These are phyloP conservation scores for Coemansia sp. DNA, from an alignment of 192 early-diverging fungal genomes.

Conservation along the genomic window DNA sequence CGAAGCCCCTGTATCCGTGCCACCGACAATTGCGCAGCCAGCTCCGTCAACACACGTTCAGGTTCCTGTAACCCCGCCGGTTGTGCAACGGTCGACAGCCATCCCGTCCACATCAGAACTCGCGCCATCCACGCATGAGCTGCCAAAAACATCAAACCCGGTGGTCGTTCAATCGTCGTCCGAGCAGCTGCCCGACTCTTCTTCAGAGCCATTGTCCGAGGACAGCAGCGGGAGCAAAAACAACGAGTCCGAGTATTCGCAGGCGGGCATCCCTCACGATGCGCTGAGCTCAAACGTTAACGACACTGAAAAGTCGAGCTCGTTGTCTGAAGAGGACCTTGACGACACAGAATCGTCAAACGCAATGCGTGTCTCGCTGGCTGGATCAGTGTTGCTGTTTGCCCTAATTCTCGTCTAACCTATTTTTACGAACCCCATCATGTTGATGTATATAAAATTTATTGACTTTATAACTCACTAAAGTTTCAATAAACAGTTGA, in stretches of 20 bases:
- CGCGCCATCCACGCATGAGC: background rate
- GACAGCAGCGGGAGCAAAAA: background rate
- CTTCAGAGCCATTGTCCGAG: background rate
- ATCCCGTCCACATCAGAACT: background rate
- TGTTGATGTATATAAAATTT: slow-evolving; percentile 6
- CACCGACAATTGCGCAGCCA: background rate
- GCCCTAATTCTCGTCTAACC: background rate
- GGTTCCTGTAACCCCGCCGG: background rate
- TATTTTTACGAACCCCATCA: background rate
- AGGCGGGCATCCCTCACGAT: background rate
- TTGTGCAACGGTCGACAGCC: background rate
- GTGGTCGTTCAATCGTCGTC: background rate
- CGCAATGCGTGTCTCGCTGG: background rate
- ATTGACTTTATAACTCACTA: background rate
- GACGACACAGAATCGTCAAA: background rate
- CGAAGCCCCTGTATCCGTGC: background rate
- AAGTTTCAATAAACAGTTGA: background rate
- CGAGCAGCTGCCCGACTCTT: background rate
- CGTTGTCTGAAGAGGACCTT: background rate
- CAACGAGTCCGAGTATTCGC: background rate
- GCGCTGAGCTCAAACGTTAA: background rate
- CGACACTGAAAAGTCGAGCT: no score
- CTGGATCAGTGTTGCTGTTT: background rate
- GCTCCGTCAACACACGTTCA: background rate
- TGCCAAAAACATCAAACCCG: background rate